Evolutionary conservation across 768 basidiomycete genomes (phyloP).

Genomic region (Leccinum subgranulosum): DNA sequence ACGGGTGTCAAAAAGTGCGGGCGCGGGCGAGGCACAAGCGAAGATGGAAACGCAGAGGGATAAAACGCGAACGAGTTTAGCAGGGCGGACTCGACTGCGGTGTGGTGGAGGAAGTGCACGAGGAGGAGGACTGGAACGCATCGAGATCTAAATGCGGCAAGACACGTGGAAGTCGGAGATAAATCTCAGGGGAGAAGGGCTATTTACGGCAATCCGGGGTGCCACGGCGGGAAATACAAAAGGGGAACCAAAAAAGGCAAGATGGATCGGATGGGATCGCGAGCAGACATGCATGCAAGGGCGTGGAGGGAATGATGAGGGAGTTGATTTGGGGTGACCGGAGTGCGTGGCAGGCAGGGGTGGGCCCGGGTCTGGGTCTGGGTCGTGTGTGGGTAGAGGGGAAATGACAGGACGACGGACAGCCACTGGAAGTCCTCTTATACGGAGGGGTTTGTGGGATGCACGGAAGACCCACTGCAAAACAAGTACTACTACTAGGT

Average conservation of each 20-base stretch:
- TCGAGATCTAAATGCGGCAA: conserved; percentile 21
- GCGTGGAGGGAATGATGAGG: conserved; percentile 22
- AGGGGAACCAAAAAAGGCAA: conserved; percentile 10
- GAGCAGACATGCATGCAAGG: conserved; percentile 12
- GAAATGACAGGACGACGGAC: conserved; percentile 14
- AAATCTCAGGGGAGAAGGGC: conserved; percentile 21
- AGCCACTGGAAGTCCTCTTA: conserved; percentile 23
- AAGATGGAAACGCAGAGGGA: conserved; percentile 11
- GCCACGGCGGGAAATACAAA: conserved; percentile 25
- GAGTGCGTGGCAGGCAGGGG: conserved; percentile 13
- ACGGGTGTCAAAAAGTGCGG: conserved; percentile 10
- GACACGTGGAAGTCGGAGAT: conserved; percentile 30
- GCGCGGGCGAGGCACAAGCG: background rate
- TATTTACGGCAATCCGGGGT: conserved; percentile 29
- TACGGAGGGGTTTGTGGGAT: conserved; percentile 7
- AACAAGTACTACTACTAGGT: conserved; percentile 10
- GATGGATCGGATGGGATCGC: conserved; percentile 17
- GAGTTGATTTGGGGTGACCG: conserved; percentile 24
- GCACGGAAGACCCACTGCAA: conserved; percentile 5
- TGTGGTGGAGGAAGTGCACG: conserved; percentile 11
- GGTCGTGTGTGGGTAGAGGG: conserved; percentile 27
- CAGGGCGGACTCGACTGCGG: conserved; percentile 20
- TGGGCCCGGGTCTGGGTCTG: conserved; percentile 14
- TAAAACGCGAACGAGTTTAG: background rate
- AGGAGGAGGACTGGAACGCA: conserved; percentile 5